Evolutionary conservation across 352 stramenopile species (phyloP), one percentile per base, ranked within the genome.

Genomic region (Phytophthora foliorum): DNA sequence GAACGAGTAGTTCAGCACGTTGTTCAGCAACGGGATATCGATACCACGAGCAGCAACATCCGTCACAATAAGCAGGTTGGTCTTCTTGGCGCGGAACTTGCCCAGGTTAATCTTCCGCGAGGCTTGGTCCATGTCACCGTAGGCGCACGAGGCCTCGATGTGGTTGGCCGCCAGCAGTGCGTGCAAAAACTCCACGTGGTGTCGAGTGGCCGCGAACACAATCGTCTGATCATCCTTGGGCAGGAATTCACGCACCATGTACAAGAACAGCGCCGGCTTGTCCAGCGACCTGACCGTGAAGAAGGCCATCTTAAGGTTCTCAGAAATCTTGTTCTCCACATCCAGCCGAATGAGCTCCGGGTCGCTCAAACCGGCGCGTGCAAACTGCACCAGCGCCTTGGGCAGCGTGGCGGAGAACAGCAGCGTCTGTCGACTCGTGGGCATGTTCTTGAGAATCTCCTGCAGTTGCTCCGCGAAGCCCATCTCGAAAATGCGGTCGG

Each of bases 401-500:
- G 98, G 98, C 81, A 99, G 89, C 11, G 98, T 99, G 8, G 97
- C 97, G 6, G 91, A 97, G 77, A 99, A 99, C 17, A 99, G 77
- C 60, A 99, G 72, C 41, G 95, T 98, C 80, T 97, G 85, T 45
- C 88, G 77, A 74, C 62, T 90, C 16, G 77, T 75, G 3, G 95
- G 92, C 85, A 99, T 97, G 49, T 86, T 95, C 59, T 85, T 91
- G 17, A 97, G 69, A 77, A 99, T 98, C 74, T 98, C 88, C 50
- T 98, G 82, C 52, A 99, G 77, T 79, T 99, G 98, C 65, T 98
- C 86, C 0, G 96, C 94, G 73, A 99, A 99, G 16, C 98, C 98
- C 98, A 99, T 99, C 75, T 99, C 98, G 77, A 99, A 99, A 16
- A 99, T 90, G 34, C 98, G 89, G 88, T 99, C 98, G 13, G 98